phyloP scores from a whole-genome alignment of 495 filamentous ascomycete species.

The Jackrogersella multiformis region DNA sequence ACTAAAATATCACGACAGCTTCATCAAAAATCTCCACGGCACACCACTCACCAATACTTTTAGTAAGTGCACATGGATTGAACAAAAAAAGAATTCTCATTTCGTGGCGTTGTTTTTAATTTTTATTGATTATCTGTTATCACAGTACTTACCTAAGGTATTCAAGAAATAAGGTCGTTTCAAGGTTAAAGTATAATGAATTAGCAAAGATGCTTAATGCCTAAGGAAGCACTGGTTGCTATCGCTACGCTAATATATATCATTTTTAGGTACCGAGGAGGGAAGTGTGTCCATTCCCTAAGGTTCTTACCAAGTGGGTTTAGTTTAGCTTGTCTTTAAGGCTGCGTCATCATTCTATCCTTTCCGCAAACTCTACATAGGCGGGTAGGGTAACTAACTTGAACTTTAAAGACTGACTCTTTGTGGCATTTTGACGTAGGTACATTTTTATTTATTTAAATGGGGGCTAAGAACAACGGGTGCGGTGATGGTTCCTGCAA shows the following conservation, averaged over 20 bases:
- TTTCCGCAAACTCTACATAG: conserved; percentile 17
- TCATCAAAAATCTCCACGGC: conserved; percentile 1
- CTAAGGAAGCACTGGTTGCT: background rate
- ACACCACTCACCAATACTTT: background rate
- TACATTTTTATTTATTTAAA: conserved; percentile 14
- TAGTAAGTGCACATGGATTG: too few species aligned
- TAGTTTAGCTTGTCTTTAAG: background rate
- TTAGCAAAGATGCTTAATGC: background rate
- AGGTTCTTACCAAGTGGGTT: background rate
- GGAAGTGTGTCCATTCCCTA: conserved; percentile 2
- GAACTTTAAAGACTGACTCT: background rate
- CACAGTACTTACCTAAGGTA: background rate
- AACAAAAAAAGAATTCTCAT: too few species aligned
- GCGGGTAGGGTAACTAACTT: background rate
- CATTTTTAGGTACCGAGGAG: background rate
- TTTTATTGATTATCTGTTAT: background rate
- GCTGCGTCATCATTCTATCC: conserved; percentile 28
- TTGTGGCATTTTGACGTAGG: conserved; percentile 24
- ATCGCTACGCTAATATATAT: background rate
- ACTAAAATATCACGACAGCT: background rate
- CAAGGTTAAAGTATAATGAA: background rate
- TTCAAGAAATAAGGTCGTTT: background rate
- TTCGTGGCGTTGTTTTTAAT: too few species aligned
- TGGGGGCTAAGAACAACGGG: conserved; percentile 14
- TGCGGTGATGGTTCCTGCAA: conserved; percentile 37